These are phyloP conservation scores for Citrus unshiu DNA, from an alignment of 345 rosid species.

Conservation along the genomic window DNA sequence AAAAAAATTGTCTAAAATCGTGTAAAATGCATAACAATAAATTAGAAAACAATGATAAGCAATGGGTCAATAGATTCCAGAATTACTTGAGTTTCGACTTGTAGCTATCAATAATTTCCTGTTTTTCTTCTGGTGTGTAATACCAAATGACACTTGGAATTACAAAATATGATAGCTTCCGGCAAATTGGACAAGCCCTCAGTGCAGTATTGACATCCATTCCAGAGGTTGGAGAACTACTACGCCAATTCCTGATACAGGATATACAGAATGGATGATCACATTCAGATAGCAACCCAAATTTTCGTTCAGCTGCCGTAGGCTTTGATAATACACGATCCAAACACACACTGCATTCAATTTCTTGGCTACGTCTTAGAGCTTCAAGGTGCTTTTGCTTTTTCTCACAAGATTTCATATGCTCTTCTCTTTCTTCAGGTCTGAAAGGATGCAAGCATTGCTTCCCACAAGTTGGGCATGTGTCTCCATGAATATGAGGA, in stretches of 20 bases:
- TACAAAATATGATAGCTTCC: constrained; percentile 90
- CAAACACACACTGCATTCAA: constrained; percentile 71
- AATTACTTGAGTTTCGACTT: constrained; percentile 80
- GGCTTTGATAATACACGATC: constrained; percentile 76
- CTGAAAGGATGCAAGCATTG: constrained; percentile 89
- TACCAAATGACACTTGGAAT: constrained; percentile 96
- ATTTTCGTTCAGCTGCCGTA: constrained; percentile 64
- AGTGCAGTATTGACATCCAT: constrained; percentile 79
- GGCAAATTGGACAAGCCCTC: constrained; percentile 94
- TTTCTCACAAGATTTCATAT: constrained; percentile 61
- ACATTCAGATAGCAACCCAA: constrained; percentile 89
- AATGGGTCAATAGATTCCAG: background rate
- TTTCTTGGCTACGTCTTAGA: constrained; percentile 54
- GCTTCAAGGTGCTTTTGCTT: constrained; percentile 75
- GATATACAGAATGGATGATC: constrained; percentile 96
- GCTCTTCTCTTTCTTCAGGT: constrained; percentile 78
- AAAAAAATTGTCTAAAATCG: background rate
- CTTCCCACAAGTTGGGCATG: constrained; percentile 78
- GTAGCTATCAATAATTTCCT: constrained; percentile 72
- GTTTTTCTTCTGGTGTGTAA: constrained; percentile 71
- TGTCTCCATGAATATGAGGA: constrained; percentile 84
- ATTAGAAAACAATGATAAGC: background rate
- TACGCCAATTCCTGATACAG: constrained; percentile 89
- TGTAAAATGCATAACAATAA: background rate
- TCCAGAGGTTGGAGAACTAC: constrained; percentile 77